A percentile compares a stretch with the other conserved stretches of the same genome.
Conservation (phyloP, 1,284 basidiomycete species). For the Chalciporus sp. region DNA sequence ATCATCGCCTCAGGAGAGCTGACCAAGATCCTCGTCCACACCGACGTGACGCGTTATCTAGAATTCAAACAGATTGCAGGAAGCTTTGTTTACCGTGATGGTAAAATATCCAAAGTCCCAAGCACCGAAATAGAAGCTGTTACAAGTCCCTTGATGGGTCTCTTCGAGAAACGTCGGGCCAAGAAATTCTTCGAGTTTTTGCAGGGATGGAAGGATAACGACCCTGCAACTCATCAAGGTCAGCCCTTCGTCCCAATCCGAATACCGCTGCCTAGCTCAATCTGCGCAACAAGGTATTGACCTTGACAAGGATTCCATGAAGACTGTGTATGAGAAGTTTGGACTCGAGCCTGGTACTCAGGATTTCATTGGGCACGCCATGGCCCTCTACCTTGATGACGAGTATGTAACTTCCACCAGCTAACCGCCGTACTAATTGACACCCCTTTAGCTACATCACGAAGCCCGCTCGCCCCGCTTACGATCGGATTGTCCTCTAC, state of each 20-base stretch:
- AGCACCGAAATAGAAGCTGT: constrained; percentile 98
- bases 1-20: constrained; percentile 99
- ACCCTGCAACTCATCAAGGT: constrained; percentile 96
- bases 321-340: constrained; percentile 94
- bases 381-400: constrained; percentile 98
- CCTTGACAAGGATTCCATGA: constrained; percentile 89
- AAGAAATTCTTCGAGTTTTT: constrained; percentile 99
- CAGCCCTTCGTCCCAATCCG: constrained; percentile 19
- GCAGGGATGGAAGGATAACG: constrained; percentile 93
- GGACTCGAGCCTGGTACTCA: constrained; percentile 97
- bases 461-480: constrained; percentile 87
- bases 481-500: constrained; percentile 97
- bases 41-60: constrained; percentile 97
- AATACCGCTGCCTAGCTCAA: constrained; percentile 4
- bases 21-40: constrained; percentile 98
- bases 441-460: constrained; percentile 76
- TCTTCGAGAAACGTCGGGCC: constrained; percentile 97
- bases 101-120: constrained; percentile 97
- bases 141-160: constrained; percentile 92
- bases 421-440: constrained; percentile 1
- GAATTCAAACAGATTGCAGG: constrained; percentile 99
- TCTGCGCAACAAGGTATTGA: constrained; percentile 63
- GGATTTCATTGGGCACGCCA: constrained; percentile 99
- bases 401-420: constrained; percentile 66
- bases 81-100: constrained; percentile 97